Percentiles rank a stretch among this genome's conserved stretches.
Evolutionary conservation across 495 filamentous ascomycete genomes (phyloP).

Genomic region (Xylaria nigripes): DNA sequence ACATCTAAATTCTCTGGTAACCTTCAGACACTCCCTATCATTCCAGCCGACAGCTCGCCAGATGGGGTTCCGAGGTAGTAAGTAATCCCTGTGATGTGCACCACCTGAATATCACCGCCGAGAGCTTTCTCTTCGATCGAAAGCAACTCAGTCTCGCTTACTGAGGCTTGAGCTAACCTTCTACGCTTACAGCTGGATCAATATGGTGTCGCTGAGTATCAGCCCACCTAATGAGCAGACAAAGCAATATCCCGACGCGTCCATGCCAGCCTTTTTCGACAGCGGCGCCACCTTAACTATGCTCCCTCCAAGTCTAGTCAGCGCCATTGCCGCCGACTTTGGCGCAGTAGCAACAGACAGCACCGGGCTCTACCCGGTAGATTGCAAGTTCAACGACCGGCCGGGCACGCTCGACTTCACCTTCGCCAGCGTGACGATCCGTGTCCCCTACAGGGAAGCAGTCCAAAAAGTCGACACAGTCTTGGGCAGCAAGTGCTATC

Average conservation of each 20-base stretch:
- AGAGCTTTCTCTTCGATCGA: not conserved
- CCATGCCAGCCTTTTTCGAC: constrained; percentile 68
- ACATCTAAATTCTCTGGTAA: constrained; percentile 70
- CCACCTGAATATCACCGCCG: not conserved
- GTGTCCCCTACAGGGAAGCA: constrained; percentile 51
- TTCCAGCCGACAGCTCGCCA: constrained; percentile 36
- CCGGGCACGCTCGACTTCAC: constrained; percentile 62
- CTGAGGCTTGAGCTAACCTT: not conserved
- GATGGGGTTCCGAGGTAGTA: constrained; percentile 37
- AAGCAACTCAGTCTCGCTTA: not conserved
- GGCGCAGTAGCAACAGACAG: constrained; percentile 43
- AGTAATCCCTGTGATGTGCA: not conserved
- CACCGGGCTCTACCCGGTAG: constrained; percentile 56
- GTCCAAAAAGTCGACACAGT: constrained; percentile 43
- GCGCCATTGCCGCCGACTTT: constrained; percentile 56
- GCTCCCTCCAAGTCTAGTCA: constrained; percentile 59
- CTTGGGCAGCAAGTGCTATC: constrained; percentile 50
- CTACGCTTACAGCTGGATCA: constrained; percentile 37
- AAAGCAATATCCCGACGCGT: constrained; percentile 39
- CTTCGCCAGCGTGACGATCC: constrained; percentile 60
- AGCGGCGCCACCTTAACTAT: constrained; percentile 86
- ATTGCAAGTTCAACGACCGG: constrained; percentile 59
- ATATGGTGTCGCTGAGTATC: constrained; percentile 51
- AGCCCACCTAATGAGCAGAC: constrained; percentile 38
- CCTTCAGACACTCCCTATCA: constrained; percentile 60